Base-by-base conservation (phyloP, 805 yeast genomes). In the Candida taoyuanica region DNA sequence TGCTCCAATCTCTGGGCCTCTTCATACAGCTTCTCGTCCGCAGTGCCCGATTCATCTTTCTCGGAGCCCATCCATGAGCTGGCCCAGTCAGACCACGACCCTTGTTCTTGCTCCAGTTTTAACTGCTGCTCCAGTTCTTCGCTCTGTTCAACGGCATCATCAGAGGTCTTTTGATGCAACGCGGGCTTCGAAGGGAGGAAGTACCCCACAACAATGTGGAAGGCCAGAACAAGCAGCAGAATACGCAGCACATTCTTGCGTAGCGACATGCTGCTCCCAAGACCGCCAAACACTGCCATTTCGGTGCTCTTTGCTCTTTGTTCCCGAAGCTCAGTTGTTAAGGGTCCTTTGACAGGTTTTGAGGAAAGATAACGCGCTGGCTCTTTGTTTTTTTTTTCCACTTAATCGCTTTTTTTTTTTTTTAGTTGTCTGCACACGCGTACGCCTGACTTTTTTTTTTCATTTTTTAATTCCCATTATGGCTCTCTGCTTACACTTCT, bases 221-320 rank as follows among this genome's bases (percentile, higher is more conserved):
- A 25, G 16, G 17, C 23, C 26, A 41, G 37, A 24, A 41, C 45
- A 14, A 32, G n/a, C 7, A 41, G 34, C 17, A 41, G 39, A 9
- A 41, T 12, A 24, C 31, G 30, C 34, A 37, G 37, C 17, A 41
- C 31, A 30, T 37, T 34, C 32, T 31, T 41, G 8, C 45, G 45
- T 13, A 37, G 36, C 3, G 37, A 21, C 29, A 25, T 29, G 20
- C 39, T 35, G 24, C 37, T n/a, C n/a, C n/a, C 37, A 2, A 19
- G 29, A 17, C 37, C 37, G 5, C 37, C 31, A 3, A 34, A 15
- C 13, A 29, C 16, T 19, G 34, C 29, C 39, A 35, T 35, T n/a
- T 17, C 17, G 13, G 15, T 15, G 17, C 7, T 5, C 16, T 14
- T 28, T 12, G 16, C 18, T 15, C 30, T 15, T n/a, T 25, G 28